Conservation (phyloP, 139 green algal species). For the Picochlorum sp. region DNA sequence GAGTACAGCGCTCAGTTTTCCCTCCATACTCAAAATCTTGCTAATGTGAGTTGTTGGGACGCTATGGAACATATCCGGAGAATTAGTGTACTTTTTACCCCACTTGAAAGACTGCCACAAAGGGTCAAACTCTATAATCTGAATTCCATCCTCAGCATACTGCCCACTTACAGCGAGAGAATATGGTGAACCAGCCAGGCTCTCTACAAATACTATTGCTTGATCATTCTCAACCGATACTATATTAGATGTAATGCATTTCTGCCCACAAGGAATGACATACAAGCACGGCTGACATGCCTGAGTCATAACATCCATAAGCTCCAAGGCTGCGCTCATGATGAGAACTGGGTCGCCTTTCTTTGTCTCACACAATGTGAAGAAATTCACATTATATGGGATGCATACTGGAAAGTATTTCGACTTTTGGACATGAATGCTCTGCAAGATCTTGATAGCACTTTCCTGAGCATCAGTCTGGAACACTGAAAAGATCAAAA, state of each 20-base stretch:
- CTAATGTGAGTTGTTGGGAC: neutral
- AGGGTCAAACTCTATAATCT: constrained; percentile 9
- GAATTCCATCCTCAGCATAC: neutral
- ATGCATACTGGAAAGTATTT: constrained; percentile 1
- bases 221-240: constrained; percentile 1
- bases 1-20: too few relatives aligned
- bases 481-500: neutral
- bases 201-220: constrained; percentile 4
- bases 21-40: too few relatives aligned
- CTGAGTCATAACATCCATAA: neutral
- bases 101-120: constrained; percentile 11
- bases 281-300: neutral
- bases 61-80: neutral
- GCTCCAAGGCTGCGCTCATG: neutral
- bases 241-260: neutral
- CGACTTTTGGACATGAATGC: neutral
- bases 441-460: neutral
- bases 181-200: neutral
- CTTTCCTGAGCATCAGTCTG: neutral
- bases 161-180: constrained; percentile 1
- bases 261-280: neutral
- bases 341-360: neutral
- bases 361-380: neutral
- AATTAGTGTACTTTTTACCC: neutral
- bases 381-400: neutral